phyloP scores from a whole-genome alignment of 164 flowering plant species.

The Magnolia kwangsiensis region DNA sequence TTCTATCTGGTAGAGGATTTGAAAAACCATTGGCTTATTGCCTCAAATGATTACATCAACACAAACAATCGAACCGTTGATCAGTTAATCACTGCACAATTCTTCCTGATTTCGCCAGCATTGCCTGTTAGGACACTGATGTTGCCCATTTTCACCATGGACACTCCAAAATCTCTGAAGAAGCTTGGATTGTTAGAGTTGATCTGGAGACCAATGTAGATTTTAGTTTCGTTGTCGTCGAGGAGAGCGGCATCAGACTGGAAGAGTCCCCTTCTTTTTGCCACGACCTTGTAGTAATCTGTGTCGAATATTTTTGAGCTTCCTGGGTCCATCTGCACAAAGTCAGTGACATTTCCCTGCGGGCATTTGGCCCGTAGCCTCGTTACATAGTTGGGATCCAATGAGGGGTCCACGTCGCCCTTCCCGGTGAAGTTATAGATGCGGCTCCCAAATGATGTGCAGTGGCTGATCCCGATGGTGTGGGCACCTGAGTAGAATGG shows the following conservation, averaged over 20 bases:
- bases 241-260: slow-evolving; percentile 55
- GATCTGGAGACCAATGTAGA: slow-evolving; percentile 29
- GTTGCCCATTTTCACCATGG: slow-evolving; percentile 58
- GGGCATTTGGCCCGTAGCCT: slow-evolving; percentile 34
- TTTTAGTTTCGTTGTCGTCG: slow-evolving; percentile 26
- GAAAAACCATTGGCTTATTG: too few species aligned
- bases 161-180: slow-evolving; percentile 41
- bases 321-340: slow-evolving; percentile 61
- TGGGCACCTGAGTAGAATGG: slow-evolving; percentile 40
- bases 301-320: slow-evolving; percentile 46
- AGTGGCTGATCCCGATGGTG: slow-evolving; percentile 54
- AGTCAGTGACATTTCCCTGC: slow-evolving; percentile 14
- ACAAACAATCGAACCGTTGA: background rate
- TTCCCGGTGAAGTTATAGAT: slow-evolving; percentile 66
- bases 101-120: slow-evolving; percentile 45
- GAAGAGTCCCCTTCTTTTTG: slow-evolving; percentile 47
- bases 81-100: slow-evolving; percentile 28
- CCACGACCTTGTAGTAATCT: slow-evolving; percentile 30
- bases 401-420: slow-evolving; percentile 42
- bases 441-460: slow-evolving; percentile 36
- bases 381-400: slow-evolving; percentile 35
- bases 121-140: slow-evolving; percentile 45
- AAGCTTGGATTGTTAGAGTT: slow-evolving; percentile 16
- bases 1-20: too few species aligned
- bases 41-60: too few species aligned